Evolutionary conservation across 2,329 filamentous ascomycete genomes (phyloP).

Genomic region (Paecilomyces dactylethromorphus): DNA sequence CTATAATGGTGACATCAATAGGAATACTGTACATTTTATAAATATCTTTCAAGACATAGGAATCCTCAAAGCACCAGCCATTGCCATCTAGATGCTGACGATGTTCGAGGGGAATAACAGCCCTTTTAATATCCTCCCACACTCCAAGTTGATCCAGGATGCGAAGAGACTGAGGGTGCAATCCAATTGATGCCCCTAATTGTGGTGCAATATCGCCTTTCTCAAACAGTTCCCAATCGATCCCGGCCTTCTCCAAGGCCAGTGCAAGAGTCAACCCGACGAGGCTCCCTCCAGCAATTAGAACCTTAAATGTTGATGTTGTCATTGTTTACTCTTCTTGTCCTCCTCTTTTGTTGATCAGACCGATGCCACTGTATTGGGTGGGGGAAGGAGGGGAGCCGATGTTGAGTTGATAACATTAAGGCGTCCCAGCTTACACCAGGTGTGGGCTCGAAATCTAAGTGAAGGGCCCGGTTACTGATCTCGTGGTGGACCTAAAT

Average conservation of each 20-base stretch:
- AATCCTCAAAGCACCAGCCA: background rate
- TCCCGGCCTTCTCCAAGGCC: conserved; percentile 7
- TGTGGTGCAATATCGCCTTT: conserved; percentile 6
- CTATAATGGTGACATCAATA: background rate
- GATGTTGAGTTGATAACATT: too few relatives aligned
- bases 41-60: background rate
- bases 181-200: background rate
- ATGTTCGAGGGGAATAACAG: background rate
- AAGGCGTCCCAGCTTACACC: too few relatives aligned
- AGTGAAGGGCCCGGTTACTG: too few relatives aligned
- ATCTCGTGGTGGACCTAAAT: too few relatives aligned
- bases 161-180: background rate
- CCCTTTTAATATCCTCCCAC: background rate
- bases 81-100: background rate
- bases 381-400: too few relatives aligned
- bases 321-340: too few relatives aligned
- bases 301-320: background rate
- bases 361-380: too few relatives aligned
- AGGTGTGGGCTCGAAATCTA: too few relatives aligned
- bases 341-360: too few relatives aligned
- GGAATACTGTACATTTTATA: background rate
- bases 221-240: conserved; percentile 9
- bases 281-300: conserved; percentile 8
- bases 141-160: background rate
- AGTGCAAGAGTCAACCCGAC: conserved; percentile 7